A percentile compares a stretch with the other conserved stretches of the same genome.
phyloP scores from a whole-genome alignment of 1,139 yeast species.

The Kurtzmaniella quercitrusa region DNA sequence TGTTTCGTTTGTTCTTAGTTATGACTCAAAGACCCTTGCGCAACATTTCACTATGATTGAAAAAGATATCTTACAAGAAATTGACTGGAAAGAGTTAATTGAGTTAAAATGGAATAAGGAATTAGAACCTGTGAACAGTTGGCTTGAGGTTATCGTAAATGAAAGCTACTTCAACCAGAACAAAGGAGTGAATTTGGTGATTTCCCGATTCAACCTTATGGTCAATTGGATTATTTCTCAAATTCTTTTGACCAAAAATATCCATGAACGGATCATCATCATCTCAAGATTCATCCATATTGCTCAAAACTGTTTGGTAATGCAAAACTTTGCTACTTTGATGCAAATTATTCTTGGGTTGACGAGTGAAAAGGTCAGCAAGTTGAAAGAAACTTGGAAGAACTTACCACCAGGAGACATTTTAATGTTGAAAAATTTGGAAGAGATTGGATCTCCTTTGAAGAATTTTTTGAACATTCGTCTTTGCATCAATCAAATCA shows the following conservation, averaged over 20 bases:
- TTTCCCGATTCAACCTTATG: conserved; percentile 81
- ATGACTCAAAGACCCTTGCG: conserved; percentile 61
- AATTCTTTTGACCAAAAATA: conserved; percentile 61
- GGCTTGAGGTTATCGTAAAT: conserved; percentile 74
- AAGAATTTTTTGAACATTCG: conserved; percentile 66
- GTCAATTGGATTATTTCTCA: conserved; percentile 93
- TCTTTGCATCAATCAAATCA: conserved; percentile 53
- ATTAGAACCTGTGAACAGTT: conserved; percentile 70
- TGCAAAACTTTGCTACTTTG: conserved; percentile 81
- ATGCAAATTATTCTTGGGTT: conserved; percentile 85
- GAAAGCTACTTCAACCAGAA: conserved; percentile 45
- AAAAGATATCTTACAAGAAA: conserved; percentile 72
- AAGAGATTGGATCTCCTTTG: conserved; percentile 59
- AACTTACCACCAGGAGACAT: conserved; percentile 53
- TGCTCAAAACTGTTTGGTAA: conserved; percentile 65
- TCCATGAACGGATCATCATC: conserved; percentile 57
- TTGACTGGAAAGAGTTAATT: conserved; percentile 89
- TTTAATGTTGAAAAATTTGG: conserved; percentile 61
- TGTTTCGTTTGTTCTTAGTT: conserved; percentile 75
- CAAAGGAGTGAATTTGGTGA: conserved; percentile 79
- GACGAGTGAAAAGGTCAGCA: conserved; percentile 63
- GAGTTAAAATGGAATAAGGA: conserved; percentile 73
- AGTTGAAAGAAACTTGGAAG: conserved; percentile 72
- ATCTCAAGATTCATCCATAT: conserved; percentile 80
- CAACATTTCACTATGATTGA: conserved; percentile 84